Conservation (phyloP, 441 rosid genomes). For the Brassica balearica region DNA sequence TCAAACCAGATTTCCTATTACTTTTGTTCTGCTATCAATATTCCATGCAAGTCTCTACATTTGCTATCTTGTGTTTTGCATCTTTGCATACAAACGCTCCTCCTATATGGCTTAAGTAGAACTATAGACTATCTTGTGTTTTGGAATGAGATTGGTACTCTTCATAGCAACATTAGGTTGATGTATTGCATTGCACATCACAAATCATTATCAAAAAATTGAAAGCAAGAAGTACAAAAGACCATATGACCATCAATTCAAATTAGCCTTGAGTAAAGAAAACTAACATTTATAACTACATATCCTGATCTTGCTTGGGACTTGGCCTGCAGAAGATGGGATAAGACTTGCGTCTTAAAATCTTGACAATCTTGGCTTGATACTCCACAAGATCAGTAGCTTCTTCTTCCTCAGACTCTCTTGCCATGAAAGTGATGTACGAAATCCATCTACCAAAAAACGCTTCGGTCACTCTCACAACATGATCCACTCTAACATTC, state of each 20-base stretch:
- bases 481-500: neutral
- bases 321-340: slow-evolving; percentile 2
- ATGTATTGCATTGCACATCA: neutral
- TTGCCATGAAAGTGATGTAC: neutral
- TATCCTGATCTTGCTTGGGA: neutral
- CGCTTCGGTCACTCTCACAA: neutral
- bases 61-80: neutral
- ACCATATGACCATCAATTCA: neutral
- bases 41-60: neutral
- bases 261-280: neutral
- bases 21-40: neutral
- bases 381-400: neutral
- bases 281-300: neutral
- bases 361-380: slow-evolving; percentile 1
- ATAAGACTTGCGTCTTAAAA: neutral
- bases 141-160: neutral
- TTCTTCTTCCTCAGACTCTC: slow-evolving; percentile 1
- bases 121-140: no score
- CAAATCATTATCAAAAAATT: neutral
- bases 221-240: neutral
- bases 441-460: neutral
- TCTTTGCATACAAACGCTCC: no score
- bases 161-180: neutral
- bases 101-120: no score
- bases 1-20: neutral